Conservation (phyloP, 805 yeast species). For the Phaffomyces thermotolerans region DNA sequence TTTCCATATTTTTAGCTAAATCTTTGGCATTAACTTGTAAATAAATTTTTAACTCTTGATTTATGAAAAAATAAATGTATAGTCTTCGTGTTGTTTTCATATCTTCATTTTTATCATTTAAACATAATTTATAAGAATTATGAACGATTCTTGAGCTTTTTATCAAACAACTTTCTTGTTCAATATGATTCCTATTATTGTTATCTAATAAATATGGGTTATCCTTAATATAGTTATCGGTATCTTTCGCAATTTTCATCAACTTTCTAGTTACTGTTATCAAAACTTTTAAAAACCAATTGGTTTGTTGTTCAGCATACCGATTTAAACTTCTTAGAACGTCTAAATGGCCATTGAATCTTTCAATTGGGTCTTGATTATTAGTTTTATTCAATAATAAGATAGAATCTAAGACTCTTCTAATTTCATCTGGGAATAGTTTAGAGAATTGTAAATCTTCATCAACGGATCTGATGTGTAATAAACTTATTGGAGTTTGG, state of each 20-base stretch:
- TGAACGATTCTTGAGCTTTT: conserved; percentile 60
- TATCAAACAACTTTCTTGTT: conserved; percentile 34
- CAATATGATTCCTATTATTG: conserved; percentile 17
- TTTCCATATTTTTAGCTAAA: conserved; percentile 66
- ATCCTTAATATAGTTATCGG: conserved; percentile 17
- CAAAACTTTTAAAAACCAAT: conserved; percentile 44
- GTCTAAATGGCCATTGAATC: conserved; percentile 27
- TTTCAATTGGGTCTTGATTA: conserved; percentile 25
- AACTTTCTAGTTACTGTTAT: conserved; percentile 35
- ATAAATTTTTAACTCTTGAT: conserved; percentile 62
- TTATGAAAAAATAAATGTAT: conserved; percentile 65
- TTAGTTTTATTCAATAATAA: conserved; percentile 14
- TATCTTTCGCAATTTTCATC: conserved; percentile 17
- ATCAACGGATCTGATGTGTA: neutral
- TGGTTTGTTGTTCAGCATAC: conserved; percentile 44
- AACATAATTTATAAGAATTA: conserved; percentile 65
- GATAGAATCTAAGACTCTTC: conserved; percentile 8
- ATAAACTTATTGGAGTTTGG: neutral
- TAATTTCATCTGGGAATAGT: conserved; percentile 6
- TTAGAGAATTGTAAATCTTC: neutral
- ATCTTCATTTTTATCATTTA: conserved; percentile 68
- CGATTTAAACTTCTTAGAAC: conserved; percentile 42
- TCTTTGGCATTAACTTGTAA: conserved; percentile 59
- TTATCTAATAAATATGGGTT: conserved; percentile 12
- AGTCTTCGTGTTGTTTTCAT: conserved; percentile 41